A percentile compares a stretch with the other conserved stretches of the same genome.
Conservation (phyloP, 352 stramenopile genomes). For the Phytophthora fragariae region DNA sequence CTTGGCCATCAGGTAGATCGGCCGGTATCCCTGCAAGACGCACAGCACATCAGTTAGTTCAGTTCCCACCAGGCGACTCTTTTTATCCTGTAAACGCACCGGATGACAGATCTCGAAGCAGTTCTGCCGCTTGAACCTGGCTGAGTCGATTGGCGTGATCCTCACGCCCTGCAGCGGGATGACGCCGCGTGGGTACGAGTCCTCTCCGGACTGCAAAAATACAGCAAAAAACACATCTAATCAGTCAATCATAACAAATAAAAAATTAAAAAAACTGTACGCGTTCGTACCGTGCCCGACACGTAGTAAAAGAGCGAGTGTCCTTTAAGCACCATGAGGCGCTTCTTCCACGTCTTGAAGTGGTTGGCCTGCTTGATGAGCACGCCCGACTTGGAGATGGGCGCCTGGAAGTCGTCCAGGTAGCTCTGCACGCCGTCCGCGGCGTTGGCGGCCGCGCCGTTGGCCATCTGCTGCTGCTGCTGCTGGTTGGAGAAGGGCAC, state of each 20-base stretch:
- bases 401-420: slow-evolving; percentile 81
- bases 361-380: slow-evolving; percentile 90
- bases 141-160: slow-evolving; percentile 80
- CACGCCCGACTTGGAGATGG: slow-evolving; percentile 85
- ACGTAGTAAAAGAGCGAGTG: slow-evolving; percentile 92
- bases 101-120: slow-evolving; percentile 90
- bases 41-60: neutral
- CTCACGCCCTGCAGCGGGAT: slow-evolving; percentile 81
- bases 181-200: slow-evolving; percentile 84
- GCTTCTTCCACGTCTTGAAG: slow-evolving; percentile 92
- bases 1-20: slow-evolving; percentile 90
- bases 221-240: slow-evolving; percentile 7
- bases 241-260: slow-evolving; percentile 1
- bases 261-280: neutral
- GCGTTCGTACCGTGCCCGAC: slow-evolving; percentile 69
- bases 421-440: slow-evolving; percentile 53
- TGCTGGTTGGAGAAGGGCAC: slow-evolving; percentile 63
- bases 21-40: slow-evolving; percentile 65
- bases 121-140: slow-evolving; percentile 86
- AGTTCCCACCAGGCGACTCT: slow-evolving; percentile 8
- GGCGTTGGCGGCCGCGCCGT: slow-evolving; percentile 20
- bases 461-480: slow-evolving; percentile 9
- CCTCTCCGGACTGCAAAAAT: slow-evolving; percentile 70
- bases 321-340: slow-evolving; percentile 88
- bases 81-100: slow-evolving; percentile 44